These are phyloP conservation scores for Eucalyptus sp. DNA, from an alignment of 345 rosid species.

Conservation along the genomic window DNA sequence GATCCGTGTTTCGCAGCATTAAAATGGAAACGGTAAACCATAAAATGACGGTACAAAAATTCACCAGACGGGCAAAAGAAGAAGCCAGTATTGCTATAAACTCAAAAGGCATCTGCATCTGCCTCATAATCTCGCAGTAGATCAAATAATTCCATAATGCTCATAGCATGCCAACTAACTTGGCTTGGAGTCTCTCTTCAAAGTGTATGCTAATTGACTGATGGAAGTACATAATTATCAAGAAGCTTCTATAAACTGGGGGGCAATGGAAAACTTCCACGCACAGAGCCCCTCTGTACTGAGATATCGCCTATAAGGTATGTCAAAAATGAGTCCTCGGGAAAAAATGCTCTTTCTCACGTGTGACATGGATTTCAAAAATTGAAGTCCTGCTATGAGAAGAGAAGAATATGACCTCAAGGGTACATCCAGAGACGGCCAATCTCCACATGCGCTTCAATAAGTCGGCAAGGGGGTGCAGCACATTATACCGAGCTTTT, in stretches of 20 bases:
- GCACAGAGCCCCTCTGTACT: background rate
- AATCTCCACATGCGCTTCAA: background rate
- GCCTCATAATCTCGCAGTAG: background rate
- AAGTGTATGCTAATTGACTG: background rate
- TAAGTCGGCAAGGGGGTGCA: background rate
- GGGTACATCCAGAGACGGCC: background rate
- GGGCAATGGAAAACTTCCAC: background rate
- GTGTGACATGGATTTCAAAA: background rate
- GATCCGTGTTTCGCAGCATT: background rate
- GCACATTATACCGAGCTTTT: conserved; percentile 26
- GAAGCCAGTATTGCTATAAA: background rate
- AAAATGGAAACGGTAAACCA: background rate
- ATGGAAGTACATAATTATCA: background rate
- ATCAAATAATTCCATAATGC: background rate
- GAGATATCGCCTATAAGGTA: background rate
- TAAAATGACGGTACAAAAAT: background rate
- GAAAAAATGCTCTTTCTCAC: background rate
- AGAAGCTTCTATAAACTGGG: background rate
- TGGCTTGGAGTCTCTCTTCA: background rate
- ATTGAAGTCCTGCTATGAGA: background rate
- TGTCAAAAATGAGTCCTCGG: background rate
- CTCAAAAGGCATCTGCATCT: background rate
- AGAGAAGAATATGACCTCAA: background rate
- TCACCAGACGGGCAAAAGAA: background rate
- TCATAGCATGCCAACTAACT: background rate